Percentiles rank a stretch among this genome's conserved stretches.
phyloP scores from a whole-genome alignment of 805 yeast species.

The Wickerhamiella galacta region DNA sequence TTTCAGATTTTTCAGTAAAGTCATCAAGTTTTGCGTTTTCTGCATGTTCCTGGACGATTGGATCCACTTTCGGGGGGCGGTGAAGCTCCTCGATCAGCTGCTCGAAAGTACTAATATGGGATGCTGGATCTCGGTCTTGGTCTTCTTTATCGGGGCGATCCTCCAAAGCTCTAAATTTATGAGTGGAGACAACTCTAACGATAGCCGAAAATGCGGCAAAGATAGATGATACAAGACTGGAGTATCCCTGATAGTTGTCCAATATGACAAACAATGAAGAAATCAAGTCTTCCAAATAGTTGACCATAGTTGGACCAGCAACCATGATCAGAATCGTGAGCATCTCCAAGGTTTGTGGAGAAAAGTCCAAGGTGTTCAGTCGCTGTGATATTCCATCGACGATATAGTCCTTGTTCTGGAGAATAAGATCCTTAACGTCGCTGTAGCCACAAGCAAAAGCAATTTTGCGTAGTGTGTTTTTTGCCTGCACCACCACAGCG shows the following conservation, averaged over 20 bases:
- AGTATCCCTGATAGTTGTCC: constrained; percentile 75
- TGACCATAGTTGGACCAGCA: constrained; percentile 49
- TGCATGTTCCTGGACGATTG: constrained; percentile 14
- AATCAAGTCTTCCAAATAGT: constrained; percentile 55
- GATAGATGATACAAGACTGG: constrained; percentile 52
- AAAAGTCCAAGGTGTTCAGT: constrained; percentile 50
- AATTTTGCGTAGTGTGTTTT: constrained; percentile 33
- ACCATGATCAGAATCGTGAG: constrained; percentile 51
- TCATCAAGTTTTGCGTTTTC: constrained; percentile 2
- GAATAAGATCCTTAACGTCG: constrained; percentile 38
- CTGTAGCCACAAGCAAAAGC: constrained; percentile 33
- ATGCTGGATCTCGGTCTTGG: no score
- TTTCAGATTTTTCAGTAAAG: constrained; percentile 19
- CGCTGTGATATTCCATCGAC: constrained; percentile 59
- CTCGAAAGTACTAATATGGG: no score
- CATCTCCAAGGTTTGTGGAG: constrained; percentile 58
- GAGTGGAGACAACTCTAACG: constrained; percentile 7
- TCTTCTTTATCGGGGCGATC: no score
- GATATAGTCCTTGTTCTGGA: background rate
- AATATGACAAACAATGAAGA: constrained; percentile 58
- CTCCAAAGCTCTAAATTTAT: no score
- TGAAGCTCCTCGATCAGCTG: constrained; percentile 13
- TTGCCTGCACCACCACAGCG: constrained; percentile 34
- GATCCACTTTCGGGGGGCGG: constrained; percentile 15
- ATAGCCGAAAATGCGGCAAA: constrained; percentile 39